Base-by-base conservation (phyloP, 2,329 filamentous ascomycete species). In the Leptosphaerulina australis region DNA sequence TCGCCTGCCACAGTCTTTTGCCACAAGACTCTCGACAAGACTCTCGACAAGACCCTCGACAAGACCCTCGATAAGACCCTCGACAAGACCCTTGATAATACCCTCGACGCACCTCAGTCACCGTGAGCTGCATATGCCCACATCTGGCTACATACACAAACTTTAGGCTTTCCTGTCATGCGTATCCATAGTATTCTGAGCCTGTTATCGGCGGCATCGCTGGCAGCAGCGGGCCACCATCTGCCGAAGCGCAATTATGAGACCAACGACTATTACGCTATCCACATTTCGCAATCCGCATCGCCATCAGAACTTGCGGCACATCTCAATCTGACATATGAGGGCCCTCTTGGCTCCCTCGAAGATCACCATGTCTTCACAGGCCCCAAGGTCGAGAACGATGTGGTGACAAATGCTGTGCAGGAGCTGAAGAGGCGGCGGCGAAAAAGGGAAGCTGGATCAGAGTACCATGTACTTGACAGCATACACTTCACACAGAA, bases 191-290 rank as follows among this genome's bases (percentile, higher is more conserved):
- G 84, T 43, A 66, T 88, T 45, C 70, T 63, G 53, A 59, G 63
- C 48, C 65, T 73, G 58, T 64, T 73, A 44, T 69, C 70, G 24
- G 67, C 66, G 33, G 67, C 71, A 20, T 58, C 65, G 49, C 59
- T 67, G 50, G 63, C 65, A 34, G 60, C 68, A 15, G 66, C 64
- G 40, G 25, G 28, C 39, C 55, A 54, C 39, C 67, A 66, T 58
- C 71, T 84, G 34, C 77, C 79, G 39, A 77, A 80, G 56, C 87
- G 89, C 62, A 83, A 94, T 68, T 90, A 95, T 78, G 83, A 88
- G 39, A 80, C 83, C 29, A 85, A 91, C 74, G 93, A 99, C 74
- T 97, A 96, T 76, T 97, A 97, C 72, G 91, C 95, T 58, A 80
- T 99, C 36, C 89, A 97, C 60, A 82, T 99, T 66, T 83, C 88